phyloP scores from a whole-genome alignment of 2,329 filamentous ascomycete species.

The Fusarium austroafricanum region DNA sequence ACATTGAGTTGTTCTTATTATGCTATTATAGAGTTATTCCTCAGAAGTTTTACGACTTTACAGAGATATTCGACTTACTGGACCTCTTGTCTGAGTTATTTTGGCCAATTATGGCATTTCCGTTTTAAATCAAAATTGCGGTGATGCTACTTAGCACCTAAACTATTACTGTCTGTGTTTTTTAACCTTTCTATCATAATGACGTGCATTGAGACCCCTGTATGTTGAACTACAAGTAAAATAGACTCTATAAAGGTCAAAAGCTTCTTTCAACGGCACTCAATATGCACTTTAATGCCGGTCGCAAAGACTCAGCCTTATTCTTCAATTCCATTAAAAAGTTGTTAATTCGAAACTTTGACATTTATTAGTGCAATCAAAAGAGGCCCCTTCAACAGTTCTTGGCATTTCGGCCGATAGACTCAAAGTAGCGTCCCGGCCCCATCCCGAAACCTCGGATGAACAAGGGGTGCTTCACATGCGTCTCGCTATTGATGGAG shows the following conservation, averaged over 20 bases:
- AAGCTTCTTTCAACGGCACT: constrained; percentile 1
- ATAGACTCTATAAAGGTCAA: constrained; percentile 1
- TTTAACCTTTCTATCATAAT: constrained; percentile 1
- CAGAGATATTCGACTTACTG: no score
- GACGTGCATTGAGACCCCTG: constrained; percentile 1
- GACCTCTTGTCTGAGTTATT: no score
- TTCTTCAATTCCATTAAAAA: background rate
- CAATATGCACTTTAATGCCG: background rate
- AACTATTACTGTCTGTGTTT: no score
- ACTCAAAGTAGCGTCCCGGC: constrained; percentile 21
- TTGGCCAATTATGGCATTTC: no score
- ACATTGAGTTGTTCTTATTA: no score
- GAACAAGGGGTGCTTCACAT: constrained; percentile 37
- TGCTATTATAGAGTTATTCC: no score
- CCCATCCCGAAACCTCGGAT: constrained; percentile 37
- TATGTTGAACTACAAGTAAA: background rate
- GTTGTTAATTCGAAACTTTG: constrained; percentile 21
- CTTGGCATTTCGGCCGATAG: constrained; percentile 26
- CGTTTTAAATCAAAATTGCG: no score
- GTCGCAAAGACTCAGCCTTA: constrained; percentile 15
- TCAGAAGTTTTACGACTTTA: no score
- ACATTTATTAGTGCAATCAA: constrained; percentile 6
- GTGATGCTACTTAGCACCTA: no score
- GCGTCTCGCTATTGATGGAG: constrained; percentile 42
- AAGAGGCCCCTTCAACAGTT: background rate